Base-by-base conservation (phyloP, 176 grass and related monocot species). In the Raddia distichophylla region DNA sequence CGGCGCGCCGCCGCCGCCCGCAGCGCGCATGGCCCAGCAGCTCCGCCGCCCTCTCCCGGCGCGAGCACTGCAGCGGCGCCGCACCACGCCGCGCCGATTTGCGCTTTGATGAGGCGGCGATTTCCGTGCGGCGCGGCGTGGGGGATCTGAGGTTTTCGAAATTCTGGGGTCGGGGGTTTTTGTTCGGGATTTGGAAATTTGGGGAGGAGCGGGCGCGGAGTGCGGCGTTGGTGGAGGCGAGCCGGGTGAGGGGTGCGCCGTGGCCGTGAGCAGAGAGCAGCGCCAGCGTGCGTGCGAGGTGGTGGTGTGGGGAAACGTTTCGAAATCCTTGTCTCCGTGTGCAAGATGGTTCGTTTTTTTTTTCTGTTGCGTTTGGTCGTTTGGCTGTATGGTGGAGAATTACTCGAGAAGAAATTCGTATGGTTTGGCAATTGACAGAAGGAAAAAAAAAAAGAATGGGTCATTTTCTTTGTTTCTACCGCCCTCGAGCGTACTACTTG, bases 81-180 rank as follows among this genome's bases (percentile, higher is more conserved):
- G 37, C 37, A 48, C 22, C 9, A 1, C 37, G 37, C 37, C 37
- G 32, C 59, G 10, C 43, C 2, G 62, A 52, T 12, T 75, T 45
- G 45, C 34, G 59, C 4, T 22, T 7, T 10, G 22, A 27, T 1
- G 40, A 20, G 4, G 6, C 8, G 59, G 15, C 54, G 46, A 70
- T 34, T 71, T 18, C 1, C 53, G 60, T 9, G 79, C 2, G 42
- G 60, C 2, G 53, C 44, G 32, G 76, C 11, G 71, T 13, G 66
- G 37, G 84, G 68, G 80, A 83, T 79, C 67, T 74, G 74, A 59
- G 75, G 67, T 74, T 88, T 83, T 5, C 8, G 16, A 82, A 83
- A 62, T 3, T 57, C 19, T 18, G 71, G 33, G 42, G 76, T 6
- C 5, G 53, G 27, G 76, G 51, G 33, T 16, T 52, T 45, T 49